Conservation (phyloP, 306 rosid species). For the Gastrolobium bilobum region DNA sequence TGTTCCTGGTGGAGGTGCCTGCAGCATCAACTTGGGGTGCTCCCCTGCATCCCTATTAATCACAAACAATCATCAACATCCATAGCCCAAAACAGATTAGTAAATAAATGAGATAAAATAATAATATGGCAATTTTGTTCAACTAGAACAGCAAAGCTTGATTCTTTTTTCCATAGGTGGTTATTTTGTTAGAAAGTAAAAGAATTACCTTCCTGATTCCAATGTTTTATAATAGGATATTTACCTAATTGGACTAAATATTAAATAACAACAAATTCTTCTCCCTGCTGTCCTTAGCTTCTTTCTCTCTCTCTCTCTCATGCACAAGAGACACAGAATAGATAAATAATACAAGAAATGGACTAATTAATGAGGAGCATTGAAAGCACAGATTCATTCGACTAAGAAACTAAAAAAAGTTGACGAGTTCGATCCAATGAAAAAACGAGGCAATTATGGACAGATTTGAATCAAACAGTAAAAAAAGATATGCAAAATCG, state of each 20-base stretch:
- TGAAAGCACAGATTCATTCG: constrained; percentile 34
- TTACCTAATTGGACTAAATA: constrained; percentile 23
- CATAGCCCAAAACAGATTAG: neutral
- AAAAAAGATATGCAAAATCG: neutral
- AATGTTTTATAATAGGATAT: neutral
- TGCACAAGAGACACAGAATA: constrained; percentile 6
- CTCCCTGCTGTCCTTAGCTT: neutral
- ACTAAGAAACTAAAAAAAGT: constrained; percentile 9
- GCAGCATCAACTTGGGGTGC: constrained; percentile 54
- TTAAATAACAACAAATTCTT: constrained; percentile 22
- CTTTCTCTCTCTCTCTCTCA: neutral
- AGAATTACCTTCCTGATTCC: constrained; percentile 16
- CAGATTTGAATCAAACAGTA: constrained; percentile 31
- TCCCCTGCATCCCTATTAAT: constrained; percentile 71
- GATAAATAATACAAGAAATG: neutral
- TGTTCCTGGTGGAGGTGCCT: constrained; percentile 68
- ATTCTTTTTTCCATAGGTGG: neutral
- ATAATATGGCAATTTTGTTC: neutral
- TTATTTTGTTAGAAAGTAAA: constrained; percentile 10
- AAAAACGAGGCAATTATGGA: constrained; percentile 33
- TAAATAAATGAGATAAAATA: neutral
- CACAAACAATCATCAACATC: constrained; percentile 1
- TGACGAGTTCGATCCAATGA: constrained; percentile 35
- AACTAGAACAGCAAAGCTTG: neutral
- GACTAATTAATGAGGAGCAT: constrained; percentile 4